phyloP scores from a whole-genome alignment of 306 rosid species.

The Purshia tridentata region DNA sequence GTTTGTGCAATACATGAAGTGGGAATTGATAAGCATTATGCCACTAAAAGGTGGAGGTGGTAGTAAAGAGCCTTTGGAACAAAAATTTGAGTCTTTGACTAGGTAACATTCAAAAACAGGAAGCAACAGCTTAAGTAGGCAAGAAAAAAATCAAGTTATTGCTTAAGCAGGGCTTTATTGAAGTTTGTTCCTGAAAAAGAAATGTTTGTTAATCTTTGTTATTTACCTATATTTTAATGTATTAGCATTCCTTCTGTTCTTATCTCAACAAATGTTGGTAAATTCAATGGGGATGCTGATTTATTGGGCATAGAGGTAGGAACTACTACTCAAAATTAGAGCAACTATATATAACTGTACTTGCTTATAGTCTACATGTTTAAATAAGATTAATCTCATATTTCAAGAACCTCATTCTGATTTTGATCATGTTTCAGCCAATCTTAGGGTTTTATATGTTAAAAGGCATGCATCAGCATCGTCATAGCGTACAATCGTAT shows the following conservation, averaged over 20 bases:
- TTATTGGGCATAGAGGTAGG: background rate
- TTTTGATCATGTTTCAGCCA: background rate
- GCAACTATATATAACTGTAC: conserved; percentile 10
- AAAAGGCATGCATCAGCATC: background rate
- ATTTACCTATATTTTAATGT: conserved; percentile 9
- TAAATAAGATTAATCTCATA: background rate
- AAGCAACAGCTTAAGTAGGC: background rate
- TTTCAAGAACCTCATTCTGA: background rate
- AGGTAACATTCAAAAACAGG: background rate
- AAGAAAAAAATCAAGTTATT: background rate
- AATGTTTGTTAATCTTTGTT: background rate
- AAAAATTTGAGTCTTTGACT: background rate
- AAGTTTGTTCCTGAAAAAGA: background rate
- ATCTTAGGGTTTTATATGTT: background rate
- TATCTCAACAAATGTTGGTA: background rate
- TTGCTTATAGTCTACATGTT: background rate
- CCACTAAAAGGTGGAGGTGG: conserved; percentile 9
- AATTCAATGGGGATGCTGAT: background rate
- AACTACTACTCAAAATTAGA: background rate
- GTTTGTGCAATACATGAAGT: background rate
- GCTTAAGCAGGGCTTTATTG: background rate
- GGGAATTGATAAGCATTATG: background rate
- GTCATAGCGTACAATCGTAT: background rate
- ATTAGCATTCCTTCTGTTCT: conserved; percentile 6
- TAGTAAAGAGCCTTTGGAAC: conserved; percentile 3